These are phyloP conservation scores for Sclerotinia trifoliorum DNA, from an alignment of 2,329 filamentous ascomycete species.

Conservation along the genomic window DNA sequence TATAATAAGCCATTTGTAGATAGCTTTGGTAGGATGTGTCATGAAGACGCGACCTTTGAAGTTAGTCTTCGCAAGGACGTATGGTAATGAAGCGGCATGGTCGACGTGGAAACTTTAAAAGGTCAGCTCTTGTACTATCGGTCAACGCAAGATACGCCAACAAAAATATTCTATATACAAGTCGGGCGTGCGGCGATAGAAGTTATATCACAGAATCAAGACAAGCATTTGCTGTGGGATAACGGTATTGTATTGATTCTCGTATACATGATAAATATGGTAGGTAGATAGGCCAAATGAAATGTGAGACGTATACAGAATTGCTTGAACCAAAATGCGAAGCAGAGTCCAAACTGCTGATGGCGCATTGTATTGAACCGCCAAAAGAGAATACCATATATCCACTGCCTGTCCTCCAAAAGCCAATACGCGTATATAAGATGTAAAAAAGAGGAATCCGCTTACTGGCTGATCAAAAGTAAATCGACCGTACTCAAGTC, in stretches of 20 bases:
- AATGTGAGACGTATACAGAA: slow-evolving; percentile 15
- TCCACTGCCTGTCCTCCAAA: neutral
- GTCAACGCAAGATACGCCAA: slow-evolving; percentile 12
- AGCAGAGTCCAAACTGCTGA: neutral
- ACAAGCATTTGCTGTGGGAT: slow-evolving; percentile 37
- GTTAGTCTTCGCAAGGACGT: slow-evolving; percentile 96
- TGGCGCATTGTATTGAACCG: slow-evolving; percentile 9
- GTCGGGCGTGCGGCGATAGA: slow-evolving; percentile 28
- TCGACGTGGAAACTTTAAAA: slow-evolving; percentile 86
- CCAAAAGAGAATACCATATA: slow-evolving; percentile 14
- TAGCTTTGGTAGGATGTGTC: slow-evolving; percentile 98
- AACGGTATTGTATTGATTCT: slow-evolving; percentile 49
- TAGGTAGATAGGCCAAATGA: slow-evolving; percentile 23
- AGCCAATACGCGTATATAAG: slow-evolving; percentile 16
- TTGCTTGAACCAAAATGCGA: slow-evolving; percentile 3
- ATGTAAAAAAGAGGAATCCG: slow-evolving; percentile 39
- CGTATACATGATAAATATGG: slow-evolving; percentile 39
- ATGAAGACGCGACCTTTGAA: slow-evolving; percentile 97
- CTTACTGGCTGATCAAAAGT: slow-evolving; percentile 98
- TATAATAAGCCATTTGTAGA: slow-evolving; percentile 99
- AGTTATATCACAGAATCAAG: slow-evolving; percentile 40
- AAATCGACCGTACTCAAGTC: slow-evolving; percentile 96
- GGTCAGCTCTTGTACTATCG: slow-evolving; percentile 23
- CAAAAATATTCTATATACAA: slow-evolving; percentile 37
- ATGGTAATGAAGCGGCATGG: slow-evolving; percentile 96